phyloP scores from a whole-genome alignment of 345 rosid species.

The Salix arbutifolia region DNA sequence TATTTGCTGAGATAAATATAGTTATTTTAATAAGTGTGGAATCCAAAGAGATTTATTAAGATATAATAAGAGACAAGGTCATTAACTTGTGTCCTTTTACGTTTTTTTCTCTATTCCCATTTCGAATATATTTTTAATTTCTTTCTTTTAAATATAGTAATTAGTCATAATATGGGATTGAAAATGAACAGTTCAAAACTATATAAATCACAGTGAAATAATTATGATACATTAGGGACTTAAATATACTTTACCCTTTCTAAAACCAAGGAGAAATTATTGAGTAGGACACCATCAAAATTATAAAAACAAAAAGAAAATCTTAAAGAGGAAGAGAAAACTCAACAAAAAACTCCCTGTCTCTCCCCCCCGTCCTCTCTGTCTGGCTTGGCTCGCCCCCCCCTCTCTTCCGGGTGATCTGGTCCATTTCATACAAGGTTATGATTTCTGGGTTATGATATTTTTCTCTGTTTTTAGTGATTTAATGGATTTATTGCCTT shows the following conservation, averaged over 20 bases:
- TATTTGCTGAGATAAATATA: too few species aligned
- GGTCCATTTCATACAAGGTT: conserved; percentile 29
- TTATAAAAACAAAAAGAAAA: not conserved
- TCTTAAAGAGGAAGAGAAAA: not conserved
- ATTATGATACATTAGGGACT: not conserved
- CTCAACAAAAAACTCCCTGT: not conserved
- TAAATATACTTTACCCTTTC: conserved; percentile 1
- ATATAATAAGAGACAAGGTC: not conserved
- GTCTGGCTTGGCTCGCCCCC: not conserved
- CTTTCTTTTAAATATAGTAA: not conserved
- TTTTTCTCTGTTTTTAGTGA: not conserved
- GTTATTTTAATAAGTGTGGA: too few species aligned
- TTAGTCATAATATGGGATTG: not conserved
- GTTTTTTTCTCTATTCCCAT: not conserved
- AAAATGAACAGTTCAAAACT: not conserved
- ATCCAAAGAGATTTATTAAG: too few species aligned
- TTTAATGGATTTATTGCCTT: not conserved
- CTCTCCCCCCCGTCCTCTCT: conserved; percentile 1
- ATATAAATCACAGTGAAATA: not conserved
- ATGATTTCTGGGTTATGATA: conserved; percentile 1
- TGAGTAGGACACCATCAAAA: not conserved
- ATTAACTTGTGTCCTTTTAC: not conserved
- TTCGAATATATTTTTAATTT: not conserved
- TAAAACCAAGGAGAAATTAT: not conserved
- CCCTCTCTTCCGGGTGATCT: conserved; percentile 30